Evolutionary conservation across 768 basidiomycete species (phyloP), one percentile per base, ranked within the genome.

Genomic region (Trametes coccinea): DNA sequence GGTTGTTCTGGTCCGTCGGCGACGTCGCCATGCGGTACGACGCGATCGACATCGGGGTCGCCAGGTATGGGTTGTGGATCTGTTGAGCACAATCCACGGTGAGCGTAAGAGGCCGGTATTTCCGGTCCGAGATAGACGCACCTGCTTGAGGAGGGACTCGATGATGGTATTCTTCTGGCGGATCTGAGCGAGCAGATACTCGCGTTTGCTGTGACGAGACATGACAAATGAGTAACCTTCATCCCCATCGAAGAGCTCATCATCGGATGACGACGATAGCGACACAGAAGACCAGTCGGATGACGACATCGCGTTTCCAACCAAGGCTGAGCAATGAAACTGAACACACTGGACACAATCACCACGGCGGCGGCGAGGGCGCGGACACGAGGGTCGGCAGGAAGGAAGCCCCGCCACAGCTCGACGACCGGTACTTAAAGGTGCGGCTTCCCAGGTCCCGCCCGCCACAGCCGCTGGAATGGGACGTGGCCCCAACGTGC

Each of bases 101-200:
- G 45, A 17, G 17, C 8, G 39, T 16, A 16, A 9, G 11, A 17
- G 5, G 33, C 33, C 33, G 33, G 45, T 4, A 9, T 6, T 10
- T 7, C 53, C 39, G 40, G 29, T 13, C 3, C 7, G 47, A 0
- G 44, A 0, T 9, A 17, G 40, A 72, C 79, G 13, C 37, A 87
- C 90, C 79, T 93, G 90, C 71, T 92, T 92, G 65, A 94, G 81
- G 13, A 93, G 83, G 13, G 86, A 89, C 64, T 92, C 89, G 66
- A 94, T 93, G 66, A 93, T 88, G 17, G 84, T 79, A 76, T 94
- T 92, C 77, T 94, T 94, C 76, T 94, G 92, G 56, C 87, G 83
- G 64, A 94, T 87, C 71, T 93, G 90, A 4, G 90, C 89, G 29
- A 93, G 82, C 16, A 94, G 79, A 70, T 92, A 92, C 69, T 93